Base-by-base conservation (phyloP, 2,329 filamentous ascomycete species). In the Fusarium haematococcum region DNA sequence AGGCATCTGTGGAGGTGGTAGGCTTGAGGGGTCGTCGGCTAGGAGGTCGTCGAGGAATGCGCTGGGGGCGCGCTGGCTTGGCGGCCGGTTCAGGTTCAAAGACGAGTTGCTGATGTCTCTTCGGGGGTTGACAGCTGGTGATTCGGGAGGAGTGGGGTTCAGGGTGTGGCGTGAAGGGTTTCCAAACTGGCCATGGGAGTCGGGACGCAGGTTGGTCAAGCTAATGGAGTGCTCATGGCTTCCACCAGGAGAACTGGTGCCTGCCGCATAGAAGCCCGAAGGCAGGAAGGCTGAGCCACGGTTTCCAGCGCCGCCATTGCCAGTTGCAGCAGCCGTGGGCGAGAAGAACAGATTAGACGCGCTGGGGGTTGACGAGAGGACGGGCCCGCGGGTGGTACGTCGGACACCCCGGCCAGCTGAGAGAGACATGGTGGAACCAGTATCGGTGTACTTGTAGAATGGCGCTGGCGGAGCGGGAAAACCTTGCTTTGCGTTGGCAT, bases 11-110 rank as follows among this genome's bases (percentile, higher is more conserved):
- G 79, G 79, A 16, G 87, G 85, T 13, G 88, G 88, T 63, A 90
- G 85, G 74, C 84, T 81, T 41, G 85, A 84, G 7, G 87, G 86
- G 79, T 95, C 92, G 73, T 93, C 94, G 79, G 95, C 94, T 70
- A 98, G 92, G 59, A 98, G 84, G 81, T 98, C 95, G 69, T 98
- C 95, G 43, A 98, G 86, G 81, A 95, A 98, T 20, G 95, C 94
- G 81, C 94, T 97, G 0, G 96, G 96, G 18, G 95, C 93, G 67
- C 95, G 88, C 66, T 91, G 91, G 63, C 91, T 92, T 16, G 91
- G 87, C 4, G 92, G 88, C 18, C 78, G 78, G 65, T 90, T 87
- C 71, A 93, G 86, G 76, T 91, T 93, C 71, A 95, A 80, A 6
- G 91, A 92, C 80, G 92, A 95, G 50, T 88, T 86, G 81, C 90